Evolutionary conservation across 345 rosid genomes (phyloP).

Genomic region (Turritis glabra): DNA sequence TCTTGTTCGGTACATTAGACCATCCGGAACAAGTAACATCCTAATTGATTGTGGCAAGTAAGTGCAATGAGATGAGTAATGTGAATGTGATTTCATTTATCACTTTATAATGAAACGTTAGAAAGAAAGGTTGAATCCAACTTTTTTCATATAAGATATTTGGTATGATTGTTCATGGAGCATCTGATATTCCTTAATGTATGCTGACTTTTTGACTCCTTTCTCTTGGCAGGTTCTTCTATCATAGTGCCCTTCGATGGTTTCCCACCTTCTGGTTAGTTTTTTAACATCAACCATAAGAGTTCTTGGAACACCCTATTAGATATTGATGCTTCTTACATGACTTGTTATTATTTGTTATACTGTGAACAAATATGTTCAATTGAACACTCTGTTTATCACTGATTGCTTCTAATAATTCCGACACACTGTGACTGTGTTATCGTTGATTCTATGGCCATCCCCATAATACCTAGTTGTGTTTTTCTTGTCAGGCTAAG

Average conservation of each 20-base stretch:
- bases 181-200: not conserved
- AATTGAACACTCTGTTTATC: not conserved
- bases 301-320: not conserved
- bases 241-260: conserved; percentile 89
- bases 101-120: not conserved
- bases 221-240: conserved; percentile 71
- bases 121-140: not conserved
- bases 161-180: conserved; percentile 3
- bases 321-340: conserved; percentile 2
- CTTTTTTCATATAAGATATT: not conserved
- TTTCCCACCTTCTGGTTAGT: conserved; percentile 85
- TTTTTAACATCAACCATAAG: not conserved
- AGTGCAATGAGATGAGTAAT: conserved; percentile 38
- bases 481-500: conserved; percentile 80
- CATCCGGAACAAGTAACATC: conserved; percentile 56
- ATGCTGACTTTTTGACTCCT: not conserved
- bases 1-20: conserved; percentile 61
- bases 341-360: not conserved
- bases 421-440: not conserved
- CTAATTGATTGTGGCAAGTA: conserved; percentile 92
- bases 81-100: not conserved
- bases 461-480: conserved; percentile 48
- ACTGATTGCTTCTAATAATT: not conserved
- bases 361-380: not conserved
- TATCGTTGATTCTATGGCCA: conserved; percentile 19